Percentiles rank a stretch among this genome's conserved stretches.
phyloP scores from a whole-genome alignment of 2,329 filamentous ascomycete species.

The Phaeosphaeria sp. region DNA sequence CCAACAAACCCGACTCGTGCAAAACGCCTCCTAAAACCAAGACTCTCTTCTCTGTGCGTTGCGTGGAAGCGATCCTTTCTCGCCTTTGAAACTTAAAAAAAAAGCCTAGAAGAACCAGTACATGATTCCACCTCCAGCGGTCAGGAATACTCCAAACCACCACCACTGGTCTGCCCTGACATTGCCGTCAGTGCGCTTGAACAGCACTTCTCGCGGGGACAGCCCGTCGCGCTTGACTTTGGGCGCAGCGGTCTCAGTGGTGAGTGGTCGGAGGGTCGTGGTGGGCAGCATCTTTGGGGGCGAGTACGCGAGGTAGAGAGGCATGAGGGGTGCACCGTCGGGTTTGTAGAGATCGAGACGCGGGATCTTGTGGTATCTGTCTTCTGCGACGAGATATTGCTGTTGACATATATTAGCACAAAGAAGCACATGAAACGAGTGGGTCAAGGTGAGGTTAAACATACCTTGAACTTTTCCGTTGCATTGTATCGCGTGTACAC shows the following conservation, averaged over 20 bases:
- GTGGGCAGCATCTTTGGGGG: slow-evolving; percentile 75
- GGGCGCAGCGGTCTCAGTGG: slow-evolving; percentile 42
- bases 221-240: slow-evolving; percentile 44
- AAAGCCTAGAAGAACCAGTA: slow-evolving; percentile 52
- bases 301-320: slow-evolving; percentile 69
- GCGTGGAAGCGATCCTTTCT: not conserved
- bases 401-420: slow-evolving; percentile 21
- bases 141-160: slow-evolving; percentile 59
- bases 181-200: slow-evolving; percentile 41
- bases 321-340: slow-evolving; percentile 70
- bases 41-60: not conserved
- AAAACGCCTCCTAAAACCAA: not conserved
- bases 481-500: slow-evolving; percentile 72
- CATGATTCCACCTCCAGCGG: slow-evolving; percentile 55
- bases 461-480: slow-evolving; percentile 67
- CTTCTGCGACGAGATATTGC: slow-evolving; percentile 57
- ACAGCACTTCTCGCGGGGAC: slow-evolving; percentile 50
- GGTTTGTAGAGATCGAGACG: slow-evolving; percentile 70
- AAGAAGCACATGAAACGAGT: not conserved
- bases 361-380: slow-evolving; percentile 66
- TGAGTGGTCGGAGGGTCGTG: slow-evolving; percentile 65
- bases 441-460: slow-evolving; percentile 1
- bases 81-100: not conserved
- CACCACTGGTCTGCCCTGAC: slow-evolving; percentile 55
- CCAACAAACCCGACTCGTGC: not conserved